Evolutionary conservation across 176 grass and related monocot genomes (phyloP).

Genomic region (Metroxylon sagu): DNA sequence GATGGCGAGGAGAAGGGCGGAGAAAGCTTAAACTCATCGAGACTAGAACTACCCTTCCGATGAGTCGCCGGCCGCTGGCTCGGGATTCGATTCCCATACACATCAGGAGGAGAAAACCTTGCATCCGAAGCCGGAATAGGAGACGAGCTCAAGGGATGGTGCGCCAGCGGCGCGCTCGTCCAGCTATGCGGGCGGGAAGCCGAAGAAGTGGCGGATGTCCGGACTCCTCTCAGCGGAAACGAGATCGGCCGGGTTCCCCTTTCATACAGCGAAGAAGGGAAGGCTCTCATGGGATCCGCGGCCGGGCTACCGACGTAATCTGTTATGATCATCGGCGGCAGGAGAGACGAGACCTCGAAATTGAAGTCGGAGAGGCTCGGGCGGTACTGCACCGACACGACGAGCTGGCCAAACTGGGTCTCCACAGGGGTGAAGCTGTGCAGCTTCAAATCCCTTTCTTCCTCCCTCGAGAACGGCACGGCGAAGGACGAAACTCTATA

Average conservation of each 20-base stretch:
- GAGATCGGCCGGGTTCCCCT: slow-evolving; percentile 16
- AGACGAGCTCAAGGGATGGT: slow-evolving; percentile 31
- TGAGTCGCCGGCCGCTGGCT: neutral
- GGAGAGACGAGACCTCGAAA: slow-evolving; percentile 60
- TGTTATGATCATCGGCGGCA: slow-evolving; percentile 49
- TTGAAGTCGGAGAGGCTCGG: slow-evolving; percentile 55
- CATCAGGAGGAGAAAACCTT: neutral
- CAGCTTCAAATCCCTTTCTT: slow-evolving; percentile 49
- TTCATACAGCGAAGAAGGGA: slow-evolving; percentile 63
- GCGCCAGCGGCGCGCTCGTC: slow-evolving; percentile 17
- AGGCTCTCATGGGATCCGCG: slow-evolving; percentile 53
- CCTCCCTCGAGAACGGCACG: slow-evolving; percentile 56
- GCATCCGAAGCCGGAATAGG: neutral
- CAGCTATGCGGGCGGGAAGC: slow-evolving; percentile 54
- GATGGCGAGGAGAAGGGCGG: slow-evolving; percentile 48
- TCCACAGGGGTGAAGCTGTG: slow-evolving; percentile 55
- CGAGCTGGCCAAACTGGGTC: slow-evolving; percentile 63
- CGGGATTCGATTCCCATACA: neutral
- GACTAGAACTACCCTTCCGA: slow-evolving; percentile 20
- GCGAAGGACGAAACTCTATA: slow-evolving; percentile 54
- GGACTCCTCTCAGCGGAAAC: slow-evolving; percentile 3
- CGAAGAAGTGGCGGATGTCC: neutral
- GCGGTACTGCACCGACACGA: slow-evolving; percentile 70
- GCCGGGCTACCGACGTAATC: slow-evolving; percentile 75
- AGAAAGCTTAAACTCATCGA: slow-evolving; percentile 43